Evolutionary conservation across 169 alveolate genomes (phyloP), one percentile per base, ranked within the genome.

Genomic region (Plasmodium cynomolgi): DNA sequence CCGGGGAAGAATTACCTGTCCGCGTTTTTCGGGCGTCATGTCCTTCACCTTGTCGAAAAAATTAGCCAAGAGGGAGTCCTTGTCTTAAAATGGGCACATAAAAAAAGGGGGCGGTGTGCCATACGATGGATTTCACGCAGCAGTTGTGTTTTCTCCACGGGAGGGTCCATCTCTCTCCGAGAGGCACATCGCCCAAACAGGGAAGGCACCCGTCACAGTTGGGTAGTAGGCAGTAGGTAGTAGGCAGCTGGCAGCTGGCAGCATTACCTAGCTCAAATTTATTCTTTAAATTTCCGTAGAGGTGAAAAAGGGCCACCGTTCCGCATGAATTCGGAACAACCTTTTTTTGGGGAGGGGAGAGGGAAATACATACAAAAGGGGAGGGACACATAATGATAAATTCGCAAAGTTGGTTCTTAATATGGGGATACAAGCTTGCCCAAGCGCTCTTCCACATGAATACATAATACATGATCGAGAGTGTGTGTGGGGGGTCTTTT

Each of bases 231-330:
- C n/a, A n/a, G n/a, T n/a, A n/a, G n/a, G n/a, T n/a, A n/a, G n/a
- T n/a, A n/a, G n/a, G n/a, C n/a, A n/a, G n/a, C n/a, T n/a, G n/a
- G 54, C 8, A 6, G 54, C 2, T 9, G 34, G 7, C 33, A 71
- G 1, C 20, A 1, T 33, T 72, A 86, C 93, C 93, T 47, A 86
- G 47, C 23, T 26, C 26, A 50, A 86, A 86, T 54, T 75, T 74
- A 47, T 75, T 86, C 31, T 33, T 86, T 34, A 86, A 86, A 54
- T 86, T 86, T 41, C 81, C 77, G 23, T 54, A 37, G 29, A 86
- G n/a, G 62, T 86, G 93, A n/a, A 86, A 39, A 50, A 86, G 81
- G 9, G 93, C 93, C 13, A 86, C 80, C 20, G 93, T 86, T 26
- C 93, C 93, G n/a, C 93, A 86, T 0, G 93, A 74, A 31, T 86